Base-by-base conservation (phyloP, 345 rosid species). In the Rubroshorea leprosula region DNA sequence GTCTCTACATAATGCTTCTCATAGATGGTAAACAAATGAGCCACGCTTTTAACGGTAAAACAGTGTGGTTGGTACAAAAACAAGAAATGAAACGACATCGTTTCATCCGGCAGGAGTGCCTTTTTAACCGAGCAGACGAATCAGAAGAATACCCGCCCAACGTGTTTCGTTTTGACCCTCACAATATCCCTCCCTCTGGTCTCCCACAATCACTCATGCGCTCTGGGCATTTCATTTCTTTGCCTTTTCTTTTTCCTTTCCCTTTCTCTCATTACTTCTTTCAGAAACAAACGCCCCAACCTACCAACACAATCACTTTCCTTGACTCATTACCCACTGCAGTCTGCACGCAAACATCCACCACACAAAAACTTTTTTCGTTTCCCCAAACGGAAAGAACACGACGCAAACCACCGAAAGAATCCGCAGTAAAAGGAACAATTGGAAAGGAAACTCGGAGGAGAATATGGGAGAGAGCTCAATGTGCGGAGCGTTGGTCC, bases 121-220 rank as follows among this genome's bases (percentile, higher is more conserved):
- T 29, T 29, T 4, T 9, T 9, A 29, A 29, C 9, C 35, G 35
- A 2, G 17, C 25, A 35, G 9, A 27, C 45, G 23, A 26, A 43
- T n/a, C 50, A 56, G 18, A 35, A 44, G 25, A 29, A 50, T 46
- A 21, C 72, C 71, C 69, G 68, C 68, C 75, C 58, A 67, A 64
- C 79, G 76, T 75, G 79, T 74, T 55, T 46, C 25, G 24, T 71
- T 68, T 57, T 50, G 66, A 31, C 73, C 76, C 76, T 64, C 79
- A 57, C 49, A 67, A 56, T 27, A 44, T 16, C 13, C 49, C 5
- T 27, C 49, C 31, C n/a, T n/a, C n/a, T n/a, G n/a, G n/a, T n/a
- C n/a, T n/a, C n/a, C n/a, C n/a, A n/a, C n/a, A n/a, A n/a, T n/a
- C n/a, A n/a, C n/a, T n/a, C n/a, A n/a, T n/a, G n/a, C n/a, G n/a